Evolutionary conservation across 2,329 filamentous ascomycete species (phyloP).

Genomic region (Arthrinium puccinioides): DNA sequence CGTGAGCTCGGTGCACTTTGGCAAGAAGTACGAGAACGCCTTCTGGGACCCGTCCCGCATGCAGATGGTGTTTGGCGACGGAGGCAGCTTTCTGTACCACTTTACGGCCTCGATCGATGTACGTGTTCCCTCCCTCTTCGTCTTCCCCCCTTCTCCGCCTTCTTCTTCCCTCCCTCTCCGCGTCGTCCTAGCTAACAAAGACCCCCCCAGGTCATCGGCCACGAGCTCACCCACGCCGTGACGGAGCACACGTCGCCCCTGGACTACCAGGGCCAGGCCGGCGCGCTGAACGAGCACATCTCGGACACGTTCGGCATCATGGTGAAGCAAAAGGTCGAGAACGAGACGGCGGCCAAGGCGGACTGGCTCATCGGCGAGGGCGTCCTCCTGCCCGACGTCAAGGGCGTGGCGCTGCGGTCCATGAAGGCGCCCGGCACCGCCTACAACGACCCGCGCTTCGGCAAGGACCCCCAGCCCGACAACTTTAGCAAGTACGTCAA

Average conservation of each 20-base stretch:
- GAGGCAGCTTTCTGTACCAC: constrained; percentile 41
- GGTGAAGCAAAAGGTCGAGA: constrained; percentile 44
- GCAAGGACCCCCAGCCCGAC: constrained; percentile 44
- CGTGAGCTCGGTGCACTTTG: constrained; percentile 46
- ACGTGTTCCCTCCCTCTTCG: neutral
- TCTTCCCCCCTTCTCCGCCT: neutral
- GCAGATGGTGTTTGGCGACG: constrained; percentile 52
- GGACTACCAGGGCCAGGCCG: constrained; percentile 42
- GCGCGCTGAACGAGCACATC: constrained; percentile 49
- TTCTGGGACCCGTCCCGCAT: constrained; percentile 42
- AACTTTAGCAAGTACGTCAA: constrained; percentile 36
- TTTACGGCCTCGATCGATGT: constrained; percentile 43
- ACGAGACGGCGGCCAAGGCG: constrained; percentile 35
- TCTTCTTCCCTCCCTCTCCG: neutral
- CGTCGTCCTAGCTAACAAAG: no score
- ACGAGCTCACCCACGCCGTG: constrained; percentile 50
- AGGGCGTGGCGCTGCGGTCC: constrained; percentile 43
- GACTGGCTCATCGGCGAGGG: constrained; percentile 50
- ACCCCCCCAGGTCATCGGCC: constrained; percentile 41
- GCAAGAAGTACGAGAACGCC: constrained; percentile 41
- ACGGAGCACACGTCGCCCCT: constrained; percentile 43
- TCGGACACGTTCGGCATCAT: constrained; percentile 52
- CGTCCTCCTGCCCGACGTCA: constrained; percentile 41
- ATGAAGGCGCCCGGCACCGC: constrained; percentile 48
- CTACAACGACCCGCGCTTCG: constrained; percentile 44